phyloP scores from a whole-genome alignment of 2,329 filamentous ascomycete species.

The Xylariaceae sp. region DNA sequence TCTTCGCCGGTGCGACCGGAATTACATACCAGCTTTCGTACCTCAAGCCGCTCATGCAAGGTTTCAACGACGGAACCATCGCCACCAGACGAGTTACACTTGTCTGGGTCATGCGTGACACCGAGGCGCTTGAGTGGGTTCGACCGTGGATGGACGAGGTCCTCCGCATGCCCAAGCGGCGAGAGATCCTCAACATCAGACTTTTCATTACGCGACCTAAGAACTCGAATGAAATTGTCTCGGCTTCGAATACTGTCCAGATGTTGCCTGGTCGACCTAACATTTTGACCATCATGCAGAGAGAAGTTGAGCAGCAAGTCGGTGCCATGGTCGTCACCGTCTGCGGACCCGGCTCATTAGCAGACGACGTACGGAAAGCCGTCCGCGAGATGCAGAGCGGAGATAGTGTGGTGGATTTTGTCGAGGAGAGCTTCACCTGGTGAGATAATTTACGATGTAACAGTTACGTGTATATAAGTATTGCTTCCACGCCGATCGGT shows the following conservation, averaged over 20 bases:
- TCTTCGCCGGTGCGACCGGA: slow-evolving; percentile 88
- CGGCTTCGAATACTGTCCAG: slow-evolving; percentile 72
- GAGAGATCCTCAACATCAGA: slow-evolving; percentile 78
- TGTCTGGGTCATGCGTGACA: slow-evolving; percentile 88
- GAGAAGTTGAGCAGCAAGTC: slow-evolving; percentile 74
- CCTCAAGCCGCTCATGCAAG: slow-evolving; percentile 68
- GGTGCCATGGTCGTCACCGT: slow-evolving; percentile 86
- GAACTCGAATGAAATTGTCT: slow-evolving; percentile 74
- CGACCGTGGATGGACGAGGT: slow-evolving; percentile 75
- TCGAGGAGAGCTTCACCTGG: slow-evolving; percentile 73
- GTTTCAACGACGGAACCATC: slow-evolving; percentile 63
- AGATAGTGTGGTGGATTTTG: slow-evolving; percentile 61
- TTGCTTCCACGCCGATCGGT: no score
- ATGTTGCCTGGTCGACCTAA: slow-evolving; percentile 91
- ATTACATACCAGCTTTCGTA: slow-evolving; percentile 95
- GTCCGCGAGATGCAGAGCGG: slow-evolving; percentile 59
- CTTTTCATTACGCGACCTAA: slow-evolving; percentile 87
- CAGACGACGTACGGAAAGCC: slow-evolving; percentile 68
- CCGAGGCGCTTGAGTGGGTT: slow-evolving; percentile 88
- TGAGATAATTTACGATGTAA: slow-evolving; percentile 28
- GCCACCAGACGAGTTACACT: slow-evolving; percentile 78
- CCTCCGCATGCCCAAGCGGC: slow-evolving; percentile 70
- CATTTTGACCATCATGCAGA: slow-evolving; percentile 68
- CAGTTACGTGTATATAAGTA: no score
- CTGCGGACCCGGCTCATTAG: slow-evolving; percentile 68